Base-by-base conservation (phyloP, 768 basidiomycete genomes). In the Hericium alpestre region DNA sequence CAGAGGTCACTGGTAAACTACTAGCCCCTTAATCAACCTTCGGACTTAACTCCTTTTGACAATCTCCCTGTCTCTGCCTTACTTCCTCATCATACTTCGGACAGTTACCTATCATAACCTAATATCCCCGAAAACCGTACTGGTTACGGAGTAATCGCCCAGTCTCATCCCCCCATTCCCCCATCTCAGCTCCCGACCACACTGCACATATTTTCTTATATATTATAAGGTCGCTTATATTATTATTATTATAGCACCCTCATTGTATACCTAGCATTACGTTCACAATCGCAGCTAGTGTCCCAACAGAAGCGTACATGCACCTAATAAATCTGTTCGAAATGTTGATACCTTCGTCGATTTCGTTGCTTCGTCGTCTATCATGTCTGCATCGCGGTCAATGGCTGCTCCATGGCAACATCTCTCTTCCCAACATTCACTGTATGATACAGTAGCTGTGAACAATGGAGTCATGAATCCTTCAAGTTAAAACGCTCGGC, bases 1-100 rank as follows among this genome's bases (percentile, higher is more conserved):
- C 40, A 69, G 72, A n/a, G 80, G 81, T 7, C 79, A 81, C 64
- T 82, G 81, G 81, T 82, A 60, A 72, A 60, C 16, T 13, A 15
- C 38, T 40, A 37, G 20, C 22, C 49, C 2, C 16, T 16, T n/a
- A 51, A 20, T 16, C 27, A 18, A 25, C 23, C 49, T 16, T 16
- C 25, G 18, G 49, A 25, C 49, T 46, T 46, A 16, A 51, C 23
- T 23, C 25, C 27, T 51, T 25, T 23, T 37, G 27, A 51, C 49
- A 51, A 22, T 25, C 6, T 15, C 16, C 23, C 16, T 12, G 22
- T 46, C 43, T 46, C 7, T 25, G 25, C 25, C 5, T 46, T 46
- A 37, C 16, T 23, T 22, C 25, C 49, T 23, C 49, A 37, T 51
- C 49, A 23, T 51, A 23, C 49, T 20, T 18, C 43, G 43, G 16